Evolutionary conservation across 2,329 filamentous ascomycete genomes (phyloP), one percentile per base, ranked within the genome.

Genomic region (Penicillium sp.): DNA sequence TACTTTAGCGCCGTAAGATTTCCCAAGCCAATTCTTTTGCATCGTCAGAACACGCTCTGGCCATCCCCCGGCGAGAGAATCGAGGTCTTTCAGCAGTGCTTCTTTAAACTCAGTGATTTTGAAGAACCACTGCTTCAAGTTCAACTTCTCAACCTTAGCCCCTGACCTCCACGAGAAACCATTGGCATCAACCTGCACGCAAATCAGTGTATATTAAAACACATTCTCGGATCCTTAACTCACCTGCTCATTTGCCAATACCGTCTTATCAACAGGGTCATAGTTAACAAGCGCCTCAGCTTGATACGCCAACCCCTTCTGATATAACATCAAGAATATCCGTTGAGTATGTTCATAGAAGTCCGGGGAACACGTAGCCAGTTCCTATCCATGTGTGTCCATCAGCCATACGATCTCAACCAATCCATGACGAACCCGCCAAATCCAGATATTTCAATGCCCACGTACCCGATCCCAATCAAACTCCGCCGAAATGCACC

Each of bases 301-400:
- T 68, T 91, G 91, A 71, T 94, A 94, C 48, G 90, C 91, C 16
- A 96, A 79, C 1, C 88, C 89, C 55, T 83, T 82, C 61, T 88
- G 78, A 69, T 88, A 81, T 5, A 96, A 80, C 74, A 88, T 84
- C 53, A 95, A 79, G 69, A 96, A 96, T 59, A 96, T 83, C 63
- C 83, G 85, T 70, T 96, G 91, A 0, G 90, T 96, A 71, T 96
- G 91, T 69, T 91, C 89, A 76, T 96, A 96, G 72, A 94, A 96
- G 9, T 81, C 80, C 42, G 91, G 89, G 57, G 91, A 86, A 78
- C 90, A 95, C 3, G 91, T 96, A 61, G 87, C 85, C 58, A 96
- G 72, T 78, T 96, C 90, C 89, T 94, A 70, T 1, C 19, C 14
- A n/a, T 9, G n/a, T 11, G 16, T 40, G 16, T 27, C 26, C 45